Evolutionary conservation across 176 grass and related monocot species (phyloP), one percentile per base, ranked within the genome.

Genomic region (Oryza glumipatula): DNA sequence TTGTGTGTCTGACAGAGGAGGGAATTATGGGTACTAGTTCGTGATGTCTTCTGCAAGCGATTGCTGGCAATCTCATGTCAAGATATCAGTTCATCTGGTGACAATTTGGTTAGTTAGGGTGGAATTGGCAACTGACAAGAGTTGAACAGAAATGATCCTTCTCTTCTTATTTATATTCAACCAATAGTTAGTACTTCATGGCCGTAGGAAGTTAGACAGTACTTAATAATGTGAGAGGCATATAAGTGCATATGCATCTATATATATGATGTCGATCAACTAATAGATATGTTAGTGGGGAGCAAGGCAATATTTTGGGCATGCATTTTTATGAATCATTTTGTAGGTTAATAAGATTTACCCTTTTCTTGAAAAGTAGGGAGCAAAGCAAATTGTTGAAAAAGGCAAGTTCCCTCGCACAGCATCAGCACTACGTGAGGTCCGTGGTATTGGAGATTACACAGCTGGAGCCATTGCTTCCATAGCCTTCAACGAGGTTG

Each of bases 401-500:
- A 83, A 86, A 52, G 89, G 91, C 23, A 28, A 84, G 43, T 98
- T 95, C 72, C 93, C 91, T 84, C 66, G 49, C 76, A 95, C 91
- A 58, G 85, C 89, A 12, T 82, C 65, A 64, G 86, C 88, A 38
- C 96, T 98, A n/a, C 89, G 77, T 61, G 80, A 84, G 24, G 74
- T 98, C 83, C 87, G 76, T 7, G 96, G 96, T 35, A 98, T 98
- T 41, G 96, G 96, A 67, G 84, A 98, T 69, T 98, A 98, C 74
- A 98, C 96, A 26, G 93, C 96, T 9, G 96, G 96, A 47, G 96
- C 93, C 11, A 95, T 98, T 39, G 93, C 96, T 83, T 98, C 96
- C 74, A 98, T 98, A 90, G 87, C 93, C 74, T 98, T 98, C 74
- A 89, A 94, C 71, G 91, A 98, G 88, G 92, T 97, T 72, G 67